Conservation (phyloP, 331 rosid species). For the Malus hybrid region DNA sequence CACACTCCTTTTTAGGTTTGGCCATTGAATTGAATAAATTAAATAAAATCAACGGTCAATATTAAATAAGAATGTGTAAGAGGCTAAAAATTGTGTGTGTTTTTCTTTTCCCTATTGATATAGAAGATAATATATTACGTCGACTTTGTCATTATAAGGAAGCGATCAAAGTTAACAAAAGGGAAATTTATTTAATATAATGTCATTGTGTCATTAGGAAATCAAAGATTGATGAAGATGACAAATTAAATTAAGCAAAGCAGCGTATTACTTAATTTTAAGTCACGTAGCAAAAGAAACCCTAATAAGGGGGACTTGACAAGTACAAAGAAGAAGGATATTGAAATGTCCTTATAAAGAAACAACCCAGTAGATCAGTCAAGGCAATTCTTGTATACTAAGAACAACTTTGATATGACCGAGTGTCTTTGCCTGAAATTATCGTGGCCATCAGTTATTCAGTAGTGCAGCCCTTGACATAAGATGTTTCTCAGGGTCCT, state of each 20-base stretch:
- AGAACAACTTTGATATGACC: conserved; percentile 1
- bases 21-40: too few species aligned
- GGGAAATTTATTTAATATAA: not conserved
- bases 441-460: conserved; percentile 37
- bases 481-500: conserved; percentile 68
- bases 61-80: too few species aligned
- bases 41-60: too few species aligned
- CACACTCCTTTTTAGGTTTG: too few species aligned
- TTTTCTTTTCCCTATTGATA: too few species aligned
- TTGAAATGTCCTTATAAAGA: conserved; percentile 20
- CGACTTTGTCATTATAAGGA: not conserved
- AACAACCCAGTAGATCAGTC: conserved; percentile 17
- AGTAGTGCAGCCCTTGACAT: conserved; percentile 60
- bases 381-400: conserved; percentile 18
- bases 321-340: conserved; percentile 16
- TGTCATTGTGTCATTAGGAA: not conserved
- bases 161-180: not conserved
- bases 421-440: not conserved
- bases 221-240: not conserved
- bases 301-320: conserved; percentile 17
- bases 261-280: conserved; percentile 16
- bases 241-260: conserved; percentile 1
- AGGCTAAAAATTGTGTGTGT: too few species aligned
- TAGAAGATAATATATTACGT: too few species aligned
- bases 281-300: conserved; percentile 13